Evolutionary conservation across 176 grass and related monocot species (phyloP), one percentile per base, ranked within the genome.

Genomic region (Dactylis glomerata): DNA sequence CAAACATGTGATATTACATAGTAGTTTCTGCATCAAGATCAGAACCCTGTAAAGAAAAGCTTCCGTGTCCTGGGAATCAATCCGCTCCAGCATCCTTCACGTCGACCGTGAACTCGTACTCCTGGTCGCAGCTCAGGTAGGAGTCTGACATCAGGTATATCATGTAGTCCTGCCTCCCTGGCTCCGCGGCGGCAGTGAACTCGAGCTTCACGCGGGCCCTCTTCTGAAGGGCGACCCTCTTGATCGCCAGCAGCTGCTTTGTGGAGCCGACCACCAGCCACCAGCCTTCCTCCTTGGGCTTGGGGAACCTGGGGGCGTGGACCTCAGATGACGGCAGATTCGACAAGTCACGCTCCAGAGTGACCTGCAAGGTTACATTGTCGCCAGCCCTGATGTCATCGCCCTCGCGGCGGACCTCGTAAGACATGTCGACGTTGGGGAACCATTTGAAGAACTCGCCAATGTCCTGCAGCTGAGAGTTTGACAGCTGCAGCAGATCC

Each of bases 141-240:
- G 96, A 98, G 52, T 98, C 96, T 4, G 89, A 98, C 93, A 98
- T 95, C 72, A 98, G 91, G 73, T 98, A 98, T 78, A 98, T 91
- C 59, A 86, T 95, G 71, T 93, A 90, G 5, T 88, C 81, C 87
- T 90, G 95, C 59, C 73, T 92, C 49, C 91, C 93, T 9, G 83
- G 34, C 36, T 98, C 91, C 13, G 40, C 57, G 4, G 91, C 89
- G 13, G 93, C 91, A 2, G 73, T 84, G 82, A 98, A 98, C 79
- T 86, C 87, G 5, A 98, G 96, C 68, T 95, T 95, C 31, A 92
- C 92, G 47, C 88, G 92, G 12, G 89, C 89, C 81, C 87, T 91
- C 77, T 88, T 91, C 63, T 93, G 92, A 40, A 98, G 83, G 1
- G 89, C 69, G 31, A 98, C 92, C 50, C 96, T 91, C 85, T 93